Conservation (phyloP, 805 yeast genomes). For the Candida manassasensis region DNA sequence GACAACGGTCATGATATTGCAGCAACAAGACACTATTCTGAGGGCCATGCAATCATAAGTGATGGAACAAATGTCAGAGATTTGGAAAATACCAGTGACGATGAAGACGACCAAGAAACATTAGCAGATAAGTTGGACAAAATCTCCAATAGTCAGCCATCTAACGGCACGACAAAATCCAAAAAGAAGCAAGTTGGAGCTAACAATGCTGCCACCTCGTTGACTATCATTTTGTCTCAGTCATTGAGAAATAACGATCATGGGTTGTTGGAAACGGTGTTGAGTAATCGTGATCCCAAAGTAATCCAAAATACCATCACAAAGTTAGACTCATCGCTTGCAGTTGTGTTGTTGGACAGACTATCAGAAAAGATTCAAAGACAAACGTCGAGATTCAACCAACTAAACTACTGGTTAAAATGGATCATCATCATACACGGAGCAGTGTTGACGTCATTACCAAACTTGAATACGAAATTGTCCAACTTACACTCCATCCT, state of each 20-base stretch:
- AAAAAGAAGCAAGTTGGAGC: conserved; percentile 40
- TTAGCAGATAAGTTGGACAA: conserved; percentile 53
- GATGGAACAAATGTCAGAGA: conserved; percentile 62
- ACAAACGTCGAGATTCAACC: conserved; percentile 47
- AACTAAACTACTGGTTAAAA: conserved; percentile 50
- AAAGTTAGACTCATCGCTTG: conserved; percentile 45
- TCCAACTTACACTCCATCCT: conserved; percentile 44
- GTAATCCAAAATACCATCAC: conserved; percentile 48
- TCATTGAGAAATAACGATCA: conserved; percentile 86
- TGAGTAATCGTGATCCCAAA: conserved; percentile 49
- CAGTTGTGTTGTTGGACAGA: conserved; percentile 47
- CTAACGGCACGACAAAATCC: conserved; percentile 20
- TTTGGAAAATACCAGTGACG: conserved; percentile 45
- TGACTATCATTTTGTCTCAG: conserved; percentile 81
- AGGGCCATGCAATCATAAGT: conserved; percentile 55
- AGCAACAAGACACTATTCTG: conserved; percentile 52
- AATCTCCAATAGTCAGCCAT: conserved; percentile 17
- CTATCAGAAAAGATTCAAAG: conserved; percentile 49
- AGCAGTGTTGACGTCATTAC: conserved; percentile 42
- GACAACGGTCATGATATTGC: conserved; percentile 49
- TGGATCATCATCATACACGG: conserved; percentile 56
- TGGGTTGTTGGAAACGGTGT: conserved; percentile 77
- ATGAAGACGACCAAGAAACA: conserved; percentile 39
- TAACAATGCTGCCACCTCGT: conserved; percentile 59
- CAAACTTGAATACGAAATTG: conserved; percentile 39